Base-by-base conservation (phyloP, 2,329 filamentous ascomycete species). In the Diaporthe nobilis region DNA sequence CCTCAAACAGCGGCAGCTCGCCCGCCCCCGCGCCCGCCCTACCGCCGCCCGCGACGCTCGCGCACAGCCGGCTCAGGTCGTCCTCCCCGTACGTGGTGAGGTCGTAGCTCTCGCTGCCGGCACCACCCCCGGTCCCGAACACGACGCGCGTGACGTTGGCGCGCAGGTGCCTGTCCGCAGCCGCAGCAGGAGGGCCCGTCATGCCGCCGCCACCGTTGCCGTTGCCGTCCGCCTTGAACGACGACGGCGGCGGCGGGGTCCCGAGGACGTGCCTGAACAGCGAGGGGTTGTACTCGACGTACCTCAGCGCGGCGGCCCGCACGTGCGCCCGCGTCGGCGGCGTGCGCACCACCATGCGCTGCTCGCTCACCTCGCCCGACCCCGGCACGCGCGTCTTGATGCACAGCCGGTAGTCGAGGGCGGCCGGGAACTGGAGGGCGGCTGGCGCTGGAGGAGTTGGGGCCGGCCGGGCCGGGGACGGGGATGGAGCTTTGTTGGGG, bases 341-440 rank as follows among this genome's bases (percentile, higher is more conserved):
- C 25, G 73, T 72, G 31, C 49, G 70, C 37, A 72, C 70, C 17
- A 77, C 20, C 34, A 73, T 60, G 70, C 73, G 73, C 55, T 75
- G 67, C 60, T 72, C 68, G 51, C 20, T 55, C 25, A 42, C 25
- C 47, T 55, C 71, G 44, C 39, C 57, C 25, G 58, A n/a, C n/a
- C 58, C 71, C 17, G 71, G 57, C 15, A 42, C 25, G 65, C 28
- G 55, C 22, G 63, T 55, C 37, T 42, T 75, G 76, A 77, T 73
- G 63, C 68, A 60, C 47, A 77, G 70, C 25, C 73, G 49, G 73
- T 71, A 77, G 73, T 77, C 73, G 49, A 75, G 71, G 20, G 53
- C n/a, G 57, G 39, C 25, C 28, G 44, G 42, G 58, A 28, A 42
- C 51, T 57, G 15, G 13, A 44, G 2, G 5, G 13, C 13, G 34